Conservation (phyloP, 2,329 filamentous ascomycete genomes). For the Aspergillus eucalypticola region DNA sequence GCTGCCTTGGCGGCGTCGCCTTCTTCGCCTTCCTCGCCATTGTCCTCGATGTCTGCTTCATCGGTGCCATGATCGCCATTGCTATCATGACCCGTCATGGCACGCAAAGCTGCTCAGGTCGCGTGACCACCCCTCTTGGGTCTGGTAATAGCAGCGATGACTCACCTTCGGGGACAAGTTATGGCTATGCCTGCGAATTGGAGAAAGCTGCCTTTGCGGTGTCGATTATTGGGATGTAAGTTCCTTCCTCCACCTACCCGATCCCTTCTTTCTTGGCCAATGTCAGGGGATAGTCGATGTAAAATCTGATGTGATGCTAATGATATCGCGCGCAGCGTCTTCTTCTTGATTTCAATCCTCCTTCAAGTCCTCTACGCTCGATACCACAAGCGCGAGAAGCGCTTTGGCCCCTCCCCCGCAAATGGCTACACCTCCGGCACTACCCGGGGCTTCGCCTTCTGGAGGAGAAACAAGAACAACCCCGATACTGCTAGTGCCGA, state of each 20-base stretch:
- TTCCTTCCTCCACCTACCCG: constrained; percentile 14
- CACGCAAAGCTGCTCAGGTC: constrained; percentile 63
- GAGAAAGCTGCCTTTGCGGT: constrained; percentile 77
- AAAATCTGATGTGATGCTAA: background rate
- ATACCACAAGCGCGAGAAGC: constrained; percentile 73
- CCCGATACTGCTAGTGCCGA: constrained; percentile 35
- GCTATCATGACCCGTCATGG: constrained; percentile 73
- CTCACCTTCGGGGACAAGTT: constrained; percentile 50
- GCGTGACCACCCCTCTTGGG: constrained; percentile 69
- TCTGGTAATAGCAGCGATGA: constrained; percentile 56
- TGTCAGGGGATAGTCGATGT: too few relatives aligned
- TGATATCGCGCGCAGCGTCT: constrained; percentile 52
- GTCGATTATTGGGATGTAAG: constrained; percentile 73
- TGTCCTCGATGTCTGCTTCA: constrained; percentile 74
- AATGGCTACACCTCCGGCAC: constrained; percentile 69
- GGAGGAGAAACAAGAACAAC: constrained; percentile 46
- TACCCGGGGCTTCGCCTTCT: constrained; percentile 36
- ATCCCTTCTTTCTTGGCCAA: background rate
- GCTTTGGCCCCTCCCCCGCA: constrained; percentile 64
- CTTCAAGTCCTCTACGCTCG: constrained; percentile 68
- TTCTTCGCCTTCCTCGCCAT: constrained; percentile 74
- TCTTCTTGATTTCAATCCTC: constrained; percentile 72
- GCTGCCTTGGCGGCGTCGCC: constrained; percentile 73
- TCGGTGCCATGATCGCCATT: constrained; percentile 77
- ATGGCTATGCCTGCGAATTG: constrained; percentile 68